Evolutionary conservation across 106 monocot species (phyloP).

Genomic region (Dendrobium catenatum): DNA sequence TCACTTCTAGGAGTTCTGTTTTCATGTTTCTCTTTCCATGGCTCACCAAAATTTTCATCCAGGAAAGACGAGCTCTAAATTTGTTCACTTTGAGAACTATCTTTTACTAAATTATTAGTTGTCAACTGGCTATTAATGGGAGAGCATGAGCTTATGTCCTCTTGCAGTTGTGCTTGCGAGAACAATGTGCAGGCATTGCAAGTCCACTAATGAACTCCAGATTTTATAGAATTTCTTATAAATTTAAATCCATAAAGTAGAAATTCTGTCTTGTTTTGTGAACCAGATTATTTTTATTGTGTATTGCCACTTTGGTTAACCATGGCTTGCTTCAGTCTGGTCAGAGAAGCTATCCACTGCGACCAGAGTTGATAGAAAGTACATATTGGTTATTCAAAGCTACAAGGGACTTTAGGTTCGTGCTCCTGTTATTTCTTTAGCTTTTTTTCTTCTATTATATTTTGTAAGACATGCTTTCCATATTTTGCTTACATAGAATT

Average conservation of each 20-base stretch:
- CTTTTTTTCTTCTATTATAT: background rate
- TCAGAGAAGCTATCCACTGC: conserved; percentile 89
- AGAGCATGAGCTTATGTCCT: background rate
- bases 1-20: conserved; percentile 2
- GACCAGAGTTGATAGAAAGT: conserved; percentile 95
- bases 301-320: conserved; percentile 4
- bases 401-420: conserved; percentile 85
- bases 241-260: background rate
- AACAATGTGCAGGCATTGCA: background rate
- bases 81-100: background rate
- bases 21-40: background rate
- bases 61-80: background rate
- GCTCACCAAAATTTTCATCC: background rate
- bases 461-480: background rate
- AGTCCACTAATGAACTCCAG: background rate
- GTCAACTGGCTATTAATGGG: background rate
- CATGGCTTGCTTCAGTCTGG: conserved; percentile 46
- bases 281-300: background rate
- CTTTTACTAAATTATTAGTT: background rate
- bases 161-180: background rate
- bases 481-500: background rate
- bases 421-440: background rate
- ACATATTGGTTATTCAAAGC: conserved; percentile 98
- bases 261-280: background rate
- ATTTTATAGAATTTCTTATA: background rate